These are phyloP conservation scores for Kwoniella sp. DNA, from an alignment of 768 basidiomycete genomes.

Conservation along the genomic window DNA sequence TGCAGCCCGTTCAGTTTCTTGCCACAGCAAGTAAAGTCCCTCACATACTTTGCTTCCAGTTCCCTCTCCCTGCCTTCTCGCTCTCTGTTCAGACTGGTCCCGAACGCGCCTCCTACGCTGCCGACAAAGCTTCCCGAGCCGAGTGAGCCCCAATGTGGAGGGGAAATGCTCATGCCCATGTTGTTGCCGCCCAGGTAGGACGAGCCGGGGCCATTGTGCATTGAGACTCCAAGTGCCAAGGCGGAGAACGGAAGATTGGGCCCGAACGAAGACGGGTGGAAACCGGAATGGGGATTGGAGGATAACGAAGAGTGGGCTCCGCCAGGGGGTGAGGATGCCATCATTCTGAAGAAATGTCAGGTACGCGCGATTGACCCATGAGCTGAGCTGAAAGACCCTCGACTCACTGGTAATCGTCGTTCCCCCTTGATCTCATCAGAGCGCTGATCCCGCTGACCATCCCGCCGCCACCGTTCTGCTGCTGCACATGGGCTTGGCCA, in stretches of 20 bases:
- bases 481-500: neutral
- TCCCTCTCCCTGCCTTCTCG: conserved; percentile 41
- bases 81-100: conserved; percentile 26
- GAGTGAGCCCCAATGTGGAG: conserved; percentile 35
- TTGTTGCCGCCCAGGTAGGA: conserved; percentile 16
- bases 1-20: conserved; percentile 51
- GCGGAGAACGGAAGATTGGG: conserved; percentile 27
- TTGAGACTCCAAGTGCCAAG: conserved; percentile 19
- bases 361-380: neutral
- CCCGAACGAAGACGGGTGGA: conserved; percentile 29
- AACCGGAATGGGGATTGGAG: conserved; percentile 31
- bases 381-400: neutral
- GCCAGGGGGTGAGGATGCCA: conserved; percentile 10
- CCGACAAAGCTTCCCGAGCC: conserved; percentile 40
- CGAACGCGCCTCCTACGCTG: conserved; percentile 39
- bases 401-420: conserved; percentile 23
- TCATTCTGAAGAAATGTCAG: conserved; percentile 3
- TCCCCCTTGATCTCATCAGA: conserved; percentile 24
- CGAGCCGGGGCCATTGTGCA: conserved; percentile 7
- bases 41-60: conserved; percentile 52
- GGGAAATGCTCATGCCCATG: conserved; percentile 46
- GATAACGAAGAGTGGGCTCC: conserved; percentile 21
- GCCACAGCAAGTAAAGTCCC: conserved; percentile 54
- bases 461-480: conserved; percentile 11
- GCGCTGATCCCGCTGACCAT: conserved; percentile 25